Percentiles rank a stretch among this genome's conserved stretches.
Evolutionary conservation across 202 grass and related monocot species (phyloP).

Genomic region (Saccharum hybrid): DNA sequence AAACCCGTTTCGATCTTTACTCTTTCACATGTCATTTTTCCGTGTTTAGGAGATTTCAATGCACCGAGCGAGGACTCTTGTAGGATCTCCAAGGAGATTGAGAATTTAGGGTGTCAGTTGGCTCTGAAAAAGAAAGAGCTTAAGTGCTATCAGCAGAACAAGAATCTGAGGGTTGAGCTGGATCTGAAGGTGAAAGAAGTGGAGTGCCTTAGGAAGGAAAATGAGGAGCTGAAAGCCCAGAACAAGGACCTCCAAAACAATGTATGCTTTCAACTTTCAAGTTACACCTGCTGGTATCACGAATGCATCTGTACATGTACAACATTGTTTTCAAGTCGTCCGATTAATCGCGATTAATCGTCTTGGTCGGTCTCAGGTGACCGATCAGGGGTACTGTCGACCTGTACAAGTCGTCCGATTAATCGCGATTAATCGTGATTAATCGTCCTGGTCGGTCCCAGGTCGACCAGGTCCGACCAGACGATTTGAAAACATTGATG

Average conservation of each 20-base stretch:
- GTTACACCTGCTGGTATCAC: not conserved
- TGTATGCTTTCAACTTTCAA: conserved; percentile 16
- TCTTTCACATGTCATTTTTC: not conserved
- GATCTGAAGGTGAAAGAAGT: not conserved
- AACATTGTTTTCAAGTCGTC: no score
- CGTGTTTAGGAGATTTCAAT: not conserved
- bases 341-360: no score
- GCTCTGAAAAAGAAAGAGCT: conserved; percentile 3
- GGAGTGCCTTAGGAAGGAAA: not conserved
- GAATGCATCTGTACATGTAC: no score
- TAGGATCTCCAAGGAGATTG: conserved; percentile 22
- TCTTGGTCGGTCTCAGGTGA: no score
- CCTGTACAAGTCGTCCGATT: no score
- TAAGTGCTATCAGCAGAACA: not conserved
- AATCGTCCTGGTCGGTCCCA: no score
- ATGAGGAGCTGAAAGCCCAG: conserved; percentile 3
- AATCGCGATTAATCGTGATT: no score
- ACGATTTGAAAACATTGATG: no score
- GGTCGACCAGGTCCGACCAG: no score
- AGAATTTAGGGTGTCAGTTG: conserved; percentile 13
- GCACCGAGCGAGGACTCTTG: not conserved
- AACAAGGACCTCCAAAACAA: not conserved
- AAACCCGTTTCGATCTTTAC: not conserved
- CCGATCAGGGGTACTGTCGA: no score
- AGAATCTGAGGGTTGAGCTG: conserved; percentile 6